These are phyloP conservation scores for Solanum peruvianum DNA, from an alignment of 257 asterid species.

Conservation along the genomic window DNA sequence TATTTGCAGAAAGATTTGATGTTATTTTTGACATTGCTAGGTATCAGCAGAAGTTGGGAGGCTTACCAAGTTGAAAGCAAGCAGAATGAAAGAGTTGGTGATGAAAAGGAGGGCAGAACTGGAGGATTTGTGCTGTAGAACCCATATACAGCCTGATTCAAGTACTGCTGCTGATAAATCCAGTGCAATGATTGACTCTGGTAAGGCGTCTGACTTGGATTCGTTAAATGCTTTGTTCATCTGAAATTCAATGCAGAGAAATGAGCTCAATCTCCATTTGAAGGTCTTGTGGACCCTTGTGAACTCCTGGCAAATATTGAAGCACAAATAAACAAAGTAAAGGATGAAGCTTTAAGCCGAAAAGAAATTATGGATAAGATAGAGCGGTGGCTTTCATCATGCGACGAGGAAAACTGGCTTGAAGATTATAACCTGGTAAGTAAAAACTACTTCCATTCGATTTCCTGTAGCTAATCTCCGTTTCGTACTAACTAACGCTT, in stretches of 20 bases:
- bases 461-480: neutral
- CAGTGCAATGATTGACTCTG: conserved; percentile 85
- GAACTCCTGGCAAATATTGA: conserved; percentile 79
- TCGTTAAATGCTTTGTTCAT: neutral
- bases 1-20: neutral
- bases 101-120: conserved; percentile 75
- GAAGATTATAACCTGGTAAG: conserved; percentile 73
- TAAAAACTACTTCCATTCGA: neutral
- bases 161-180: conserved; percentile 85
- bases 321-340: conserved; percentile 60
- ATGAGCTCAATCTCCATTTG: neutral
- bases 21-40: conserved; percentile 17
- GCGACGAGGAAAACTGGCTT: conserved; percentile 96
- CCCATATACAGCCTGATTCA: conserved; percentile 76
- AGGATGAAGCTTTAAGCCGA: conserved; percentile 73
- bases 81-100: conserved; percentile 91
- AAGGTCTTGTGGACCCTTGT: conserved; percentile 93
- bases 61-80: conserved; percentile 70
- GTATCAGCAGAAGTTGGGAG: conserved; percentile 73
- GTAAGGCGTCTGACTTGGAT: conserved; percentile 21
- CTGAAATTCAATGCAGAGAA: neutral
- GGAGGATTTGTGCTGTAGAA: conserved; percentile 65
- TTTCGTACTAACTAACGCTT: neutral
- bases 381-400: conserved; percentile 88
- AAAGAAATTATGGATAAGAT: conserved; percentile 76